phyloP scores from a whole-genome alignment of 2,329 filamentous ascomycete species.

The Cladophialophora chaetospira region DNA sequence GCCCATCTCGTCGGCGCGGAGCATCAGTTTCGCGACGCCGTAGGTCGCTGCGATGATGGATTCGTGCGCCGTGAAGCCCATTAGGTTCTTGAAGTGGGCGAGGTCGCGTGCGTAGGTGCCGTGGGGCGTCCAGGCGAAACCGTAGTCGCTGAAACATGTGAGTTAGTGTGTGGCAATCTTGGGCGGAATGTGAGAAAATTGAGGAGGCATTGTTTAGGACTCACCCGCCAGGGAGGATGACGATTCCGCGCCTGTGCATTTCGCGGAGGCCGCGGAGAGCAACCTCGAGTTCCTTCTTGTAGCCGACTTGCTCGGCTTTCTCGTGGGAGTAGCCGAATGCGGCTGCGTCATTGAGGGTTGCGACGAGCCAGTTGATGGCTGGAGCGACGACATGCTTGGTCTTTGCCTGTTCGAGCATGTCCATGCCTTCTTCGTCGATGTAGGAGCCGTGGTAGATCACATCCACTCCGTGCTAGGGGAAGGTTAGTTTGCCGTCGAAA shows the following conservation, averaged over 20 bases:
- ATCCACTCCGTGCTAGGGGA: constrained; percentile 45
- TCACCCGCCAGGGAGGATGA: constrained; percentile 46
- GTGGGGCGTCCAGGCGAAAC: constrained; percentile 53
- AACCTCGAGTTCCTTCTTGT: constrained; percentile 46
- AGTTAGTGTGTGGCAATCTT: neutral
- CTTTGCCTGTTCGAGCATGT: constrained; percentile 43
- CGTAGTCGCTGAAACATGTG: constrained; percentile 43
- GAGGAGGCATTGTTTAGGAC: neutral
- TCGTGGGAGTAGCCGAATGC: constrained; percentile 47
- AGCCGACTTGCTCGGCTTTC: constrained; percentile 49
- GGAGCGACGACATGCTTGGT: constrained; percentile 46
- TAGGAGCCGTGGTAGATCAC: constrained; percentile 53
- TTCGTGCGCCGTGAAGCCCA: constrained; percentile 50
- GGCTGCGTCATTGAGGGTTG: constrained; percentile 43
- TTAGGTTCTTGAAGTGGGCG: constrained; percentile 49
- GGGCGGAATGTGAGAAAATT: neutral
- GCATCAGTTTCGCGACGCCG: constrained; percentile 46
- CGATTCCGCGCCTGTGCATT: constrained; percentile 50
- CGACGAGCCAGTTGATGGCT: constrained; percentile 48
- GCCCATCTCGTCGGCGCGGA: constrained; percentile 45
- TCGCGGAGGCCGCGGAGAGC: constrained; percentile 46
- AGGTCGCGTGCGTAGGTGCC: constrained; percentile 53
- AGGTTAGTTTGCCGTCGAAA: neutral
- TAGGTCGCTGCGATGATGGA: constrained; percentile 48
- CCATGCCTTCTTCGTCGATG: constrained; percentile 45